These are phyloP conservation scores for Catunica adiposa DNA, from an alignment of 2,329 filamentous ascomycete genomes.

Conservation along the genomic window DNA sequence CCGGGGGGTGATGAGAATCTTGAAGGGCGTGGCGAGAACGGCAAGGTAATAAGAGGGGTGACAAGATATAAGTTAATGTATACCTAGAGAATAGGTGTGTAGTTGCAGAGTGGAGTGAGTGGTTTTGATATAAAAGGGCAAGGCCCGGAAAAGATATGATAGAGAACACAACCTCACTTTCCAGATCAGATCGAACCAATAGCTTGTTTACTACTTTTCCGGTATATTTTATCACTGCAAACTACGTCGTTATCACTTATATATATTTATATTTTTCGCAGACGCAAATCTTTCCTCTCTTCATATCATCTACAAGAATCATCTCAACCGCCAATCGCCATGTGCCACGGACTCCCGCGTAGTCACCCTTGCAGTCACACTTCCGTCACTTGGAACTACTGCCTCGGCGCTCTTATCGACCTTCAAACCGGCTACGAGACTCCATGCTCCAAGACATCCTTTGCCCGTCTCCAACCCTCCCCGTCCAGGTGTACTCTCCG, in stretches of 20 bases:
- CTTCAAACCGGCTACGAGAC: constrained; percentile 32
- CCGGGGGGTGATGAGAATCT: neutral
- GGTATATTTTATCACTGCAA: too few species aligned
- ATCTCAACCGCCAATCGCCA: constrained; percentile 18
- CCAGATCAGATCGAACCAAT: too few species aligned
- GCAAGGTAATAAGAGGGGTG: neutral
- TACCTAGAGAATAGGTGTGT: neutral
- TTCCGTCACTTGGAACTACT: constrained; percentile 40
- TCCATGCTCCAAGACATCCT: constrained; percentile 32
- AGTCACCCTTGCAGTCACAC: constrained; percentile 36
- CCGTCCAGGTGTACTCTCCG: constrained; percentile 31
- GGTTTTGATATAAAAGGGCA: too few species aligned
- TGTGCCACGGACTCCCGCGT: constrained; percentile 40
- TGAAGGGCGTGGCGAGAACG: neutral
- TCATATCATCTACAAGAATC: neutral
- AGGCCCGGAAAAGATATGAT: too few species aligned
- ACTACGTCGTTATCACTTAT: too few species aligned
- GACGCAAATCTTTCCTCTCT: too few species aligned
- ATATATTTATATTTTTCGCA: too few species aligned
- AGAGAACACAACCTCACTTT: too few species aligned
- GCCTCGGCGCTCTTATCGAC: constrained; percentile 30
- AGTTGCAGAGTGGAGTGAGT: too few species aligned
- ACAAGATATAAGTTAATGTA: neutral
- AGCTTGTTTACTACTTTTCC: too few species aligned
- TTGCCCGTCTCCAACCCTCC: constrained; percentile 29